Base-by-base conservation (phyloP, 164 flowering plant species). In the Buxus sempervirens region DNA sequence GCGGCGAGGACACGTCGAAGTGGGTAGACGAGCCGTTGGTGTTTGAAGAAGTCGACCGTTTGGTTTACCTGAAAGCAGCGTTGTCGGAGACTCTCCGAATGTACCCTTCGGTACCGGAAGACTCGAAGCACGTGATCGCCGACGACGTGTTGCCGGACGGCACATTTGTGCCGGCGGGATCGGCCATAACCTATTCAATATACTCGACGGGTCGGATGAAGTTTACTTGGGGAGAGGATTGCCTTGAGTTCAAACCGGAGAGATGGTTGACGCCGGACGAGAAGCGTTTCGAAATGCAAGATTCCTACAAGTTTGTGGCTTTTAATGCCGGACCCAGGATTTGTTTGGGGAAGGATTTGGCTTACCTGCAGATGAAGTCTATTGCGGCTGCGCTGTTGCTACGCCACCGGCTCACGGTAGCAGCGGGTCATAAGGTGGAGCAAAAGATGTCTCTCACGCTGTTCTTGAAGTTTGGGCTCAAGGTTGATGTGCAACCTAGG, bases 271-370 rank as follows among this genome's bases (percentile, higher is more conserved):
- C 87, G 6, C 24, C 68, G 2, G 84, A 84, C 25, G 85, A 68
- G 9, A 69, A 61, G 36, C 75, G 63, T 24, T 77, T 73, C 45
- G 83, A 76, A 62, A 12, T 59, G 8, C 72, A 77, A 1, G 89
- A 88, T 58, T 69, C 77, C 7, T 88, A 63, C 72, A 72, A 61
- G 63, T 91, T 88, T 60, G 92, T 91, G 6, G 79, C 98, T 10
- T 94, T 94, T 77, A 94, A 94, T 63, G 96, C 90, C 0, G 98
- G 98, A 0, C 98, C 97, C 0, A 83, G 98, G 69, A 83, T 86
- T 0, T 94, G 98, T 63, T 60, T 94, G 24, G 98, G 96, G 69
- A 91, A 84, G 78, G 92, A 90, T 64, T 77, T 94, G 78, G 98
- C 98, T 1, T 94, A 88, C 60, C 70, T 91, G 57, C 96, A 94